Conservation (phyloP, 257 asterid genomes). For the Nicotiana knightiana region DNA sequence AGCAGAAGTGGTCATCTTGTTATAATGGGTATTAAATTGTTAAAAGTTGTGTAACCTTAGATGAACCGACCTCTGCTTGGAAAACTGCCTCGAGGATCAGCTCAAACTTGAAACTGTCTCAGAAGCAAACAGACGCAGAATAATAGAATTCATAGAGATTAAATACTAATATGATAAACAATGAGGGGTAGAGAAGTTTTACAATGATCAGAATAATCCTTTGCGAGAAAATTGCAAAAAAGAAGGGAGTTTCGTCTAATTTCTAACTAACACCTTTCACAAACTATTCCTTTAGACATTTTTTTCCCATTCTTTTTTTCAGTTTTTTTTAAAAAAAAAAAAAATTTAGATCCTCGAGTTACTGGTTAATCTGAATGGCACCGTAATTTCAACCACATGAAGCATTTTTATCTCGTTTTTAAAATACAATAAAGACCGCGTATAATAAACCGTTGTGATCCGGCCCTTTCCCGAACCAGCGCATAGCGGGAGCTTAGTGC, state of each 20-base stretch:
- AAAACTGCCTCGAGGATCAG: neutral
- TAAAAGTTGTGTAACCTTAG: neutral
- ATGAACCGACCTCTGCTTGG: neutral
- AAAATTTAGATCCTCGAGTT: too few species aligned
- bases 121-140: neutral
- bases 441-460: too few species aligned
- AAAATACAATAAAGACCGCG: too few species aligned
- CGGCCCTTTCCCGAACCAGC: too few species aligned
- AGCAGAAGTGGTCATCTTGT: neutral
- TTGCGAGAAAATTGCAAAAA: neutral
- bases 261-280: neutral
- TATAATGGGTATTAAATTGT: neutral
- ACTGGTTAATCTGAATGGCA: neutral
- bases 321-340: too few species aligned
- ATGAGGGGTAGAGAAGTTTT: neutral
- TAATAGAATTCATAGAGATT: neutral
- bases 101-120: neutral
- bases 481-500: too few species aligned
- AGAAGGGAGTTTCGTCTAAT: neutral
- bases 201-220: neutral
- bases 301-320: neutral
- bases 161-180: neutral
- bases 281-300: neutral
- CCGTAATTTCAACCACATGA: neutral
- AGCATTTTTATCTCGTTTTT: neutral